Conservation (phyloP, 495 filamentous ascomycete genomes). For the Lasiosphaeris hirsuta region DNA sequence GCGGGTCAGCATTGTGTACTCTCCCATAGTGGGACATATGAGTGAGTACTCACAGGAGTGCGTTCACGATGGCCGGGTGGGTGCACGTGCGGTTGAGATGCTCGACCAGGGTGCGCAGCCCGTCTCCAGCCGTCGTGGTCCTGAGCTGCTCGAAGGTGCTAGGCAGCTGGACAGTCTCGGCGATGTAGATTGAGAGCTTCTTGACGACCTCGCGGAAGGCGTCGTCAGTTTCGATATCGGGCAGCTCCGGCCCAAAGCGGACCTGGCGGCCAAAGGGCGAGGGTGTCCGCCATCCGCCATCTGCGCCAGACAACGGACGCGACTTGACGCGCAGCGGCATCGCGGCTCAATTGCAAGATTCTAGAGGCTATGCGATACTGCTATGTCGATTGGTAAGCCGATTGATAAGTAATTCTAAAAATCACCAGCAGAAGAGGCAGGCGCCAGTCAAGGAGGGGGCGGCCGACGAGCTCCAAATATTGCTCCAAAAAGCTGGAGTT, state of each 20-base stretch:
- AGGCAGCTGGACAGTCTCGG: constrained; percentile 60
- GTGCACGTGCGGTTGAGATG: constrained; percentile 62
- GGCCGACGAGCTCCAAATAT: no score
- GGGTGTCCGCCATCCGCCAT: constrained; percentile 23
- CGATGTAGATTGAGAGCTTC: constrained; percentile 65
- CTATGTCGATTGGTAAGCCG: no score
- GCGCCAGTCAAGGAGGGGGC: no score
- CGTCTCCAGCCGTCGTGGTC: constrained; percentile 60
- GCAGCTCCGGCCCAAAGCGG: constrained; percentile 44
- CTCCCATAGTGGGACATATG: neutral
- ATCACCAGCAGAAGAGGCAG: neutral
- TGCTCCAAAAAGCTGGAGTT: neutral
- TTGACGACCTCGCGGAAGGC: constrained; percentile 62
- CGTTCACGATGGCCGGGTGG: constrained; percentile 72
- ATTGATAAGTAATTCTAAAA: no score
- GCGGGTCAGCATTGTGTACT: neutral
- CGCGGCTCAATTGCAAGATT: neutral
- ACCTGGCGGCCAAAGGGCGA: constrained; percentile 21
- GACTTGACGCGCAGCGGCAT: constrained; percentile 50
- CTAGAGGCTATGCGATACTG: neutral
- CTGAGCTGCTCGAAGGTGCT: constrained; percentile 79
- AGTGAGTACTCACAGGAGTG: constrained; percentile 61
- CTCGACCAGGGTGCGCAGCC: constrained; percentile 61
- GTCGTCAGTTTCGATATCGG: constrained; percentile 62
- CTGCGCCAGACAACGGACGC: constrained; percentile 22